Percentiles rank a stretch among this genome's conserved stretches.
Conservation (phyloP, 1,284 basidiomycete genomes). For the Cutaneotrichosporon mucoides region DNA sequence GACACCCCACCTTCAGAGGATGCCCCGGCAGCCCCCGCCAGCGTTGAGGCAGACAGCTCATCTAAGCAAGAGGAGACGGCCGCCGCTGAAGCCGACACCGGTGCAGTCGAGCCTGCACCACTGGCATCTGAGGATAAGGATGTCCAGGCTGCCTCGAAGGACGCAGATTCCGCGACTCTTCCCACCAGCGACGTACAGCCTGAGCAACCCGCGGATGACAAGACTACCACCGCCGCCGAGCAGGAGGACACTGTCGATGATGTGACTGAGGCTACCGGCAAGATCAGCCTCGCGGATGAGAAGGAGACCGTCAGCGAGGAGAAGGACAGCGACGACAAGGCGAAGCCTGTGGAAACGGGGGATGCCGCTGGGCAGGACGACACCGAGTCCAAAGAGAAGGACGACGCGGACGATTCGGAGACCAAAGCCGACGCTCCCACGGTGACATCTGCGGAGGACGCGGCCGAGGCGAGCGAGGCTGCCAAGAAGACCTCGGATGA, state of each 20-base stretch:
- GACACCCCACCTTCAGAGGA: neutral
- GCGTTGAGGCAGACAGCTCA: neutral
- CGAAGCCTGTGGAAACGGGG: neutral
- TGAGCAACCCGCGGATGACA: too few relatives aligned
- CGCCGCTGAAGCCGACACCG: neutral
- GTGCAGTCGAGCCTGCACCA: too few relatives aligned
- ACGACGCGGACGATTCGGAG: neutral
- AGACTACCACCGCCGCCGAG: too few relatives aligned
- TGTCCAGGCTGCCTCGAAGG: too few relatives aligned
- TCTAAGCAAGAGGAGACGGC: neutral
- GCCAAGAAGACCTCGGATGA: neutral
- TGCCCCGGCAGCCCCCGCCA: neutral
- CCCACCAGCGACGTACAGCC: too few relatives aligned
- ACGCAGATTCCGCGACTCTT: too few relatives aligned
- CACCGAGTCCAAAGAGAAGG: neutral
- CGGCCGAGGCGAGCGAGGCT: neutral
- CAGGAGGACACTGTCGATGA: neutral
- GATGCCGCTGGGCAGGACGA: constrained; percentile 3
- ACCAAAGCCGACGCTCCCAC: neutral
- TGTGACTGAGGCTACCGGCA: too few relatives aligned
- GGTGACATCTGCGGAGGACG: neutral
- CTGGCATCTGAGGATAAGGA: too few relatives aligned
- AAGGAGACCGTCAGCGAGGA: constrained; percentile 19
- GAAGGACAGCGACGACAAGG: neutral
- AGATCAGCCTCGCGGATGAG: too few relatives aligned